Conservation (phyloP, 192 early-diverging fungal genomes). For the Mortierella hygrophila region DNA sequence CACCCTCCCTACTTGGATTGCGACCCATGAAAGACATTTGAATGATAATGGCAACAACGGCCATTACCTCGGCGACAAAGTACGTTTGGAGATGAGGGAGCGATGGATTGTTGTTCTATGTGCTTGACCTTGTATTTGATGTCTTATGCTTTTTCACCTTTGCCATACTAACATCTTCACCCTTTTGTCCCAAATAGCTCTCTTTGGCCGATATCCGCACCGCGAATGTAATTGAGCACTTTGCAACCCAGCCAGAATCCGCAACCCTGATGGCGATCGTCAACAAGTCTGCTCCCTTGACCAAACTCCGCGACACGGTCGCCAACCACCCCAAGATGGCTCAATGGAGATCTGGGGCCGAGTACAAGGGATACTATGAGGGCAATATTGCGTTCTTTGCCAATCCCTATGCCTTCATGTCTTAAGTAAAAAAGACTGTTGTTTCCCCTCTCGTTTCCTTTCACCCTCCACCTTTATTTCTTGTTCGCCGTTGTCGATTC, state of each 20-base stretch:
- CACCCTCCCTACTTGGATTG: constrained; percentile 16
- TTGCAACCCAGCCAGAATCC: constrained; percentile 8
- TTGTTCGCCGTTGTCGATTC: no score
- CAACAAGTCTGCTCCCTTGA: constrained; percentile 17
- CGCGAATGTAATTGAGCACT: constrained; percentile 25
- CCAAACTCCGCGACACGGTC: constrained; percentile 27
- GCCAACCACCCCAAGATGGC: constrained; percentile 37
- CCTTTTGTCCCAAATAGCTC: constrained; percentile 2
- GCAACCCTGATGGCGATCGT: constrained; percentile 7
- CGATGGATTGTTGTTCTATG: not conserved
- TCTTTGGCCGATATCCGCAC: constrained; percentile 40
- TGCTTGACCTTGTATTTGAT: not conserved
- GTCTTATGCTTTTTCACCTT: not conserved
- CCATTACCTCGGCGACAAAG: constrained; percentile 36
- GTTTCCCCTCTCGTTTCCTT: no score
- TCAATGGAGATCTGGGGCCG: constrained; percentile 19
- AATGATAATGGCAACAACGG: constrained; percentile 41
- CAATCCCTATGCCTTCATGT: constrained; percentile 19
- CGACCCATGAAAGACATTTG: constrained; percentile 33
- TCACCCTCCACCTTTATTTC: no score
- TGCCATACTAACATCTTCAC: not conserved
- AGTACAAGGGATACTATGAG: not conserved
- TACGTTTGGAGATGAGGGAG: not conserved
- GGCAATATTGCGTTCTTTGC: constrained; percentile 5
- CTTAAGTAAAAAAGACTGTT: not conserved